Percentiles rank a stretch among this genome's conserved stretches.
Conservation (phyloP, 805 yeast species). For the Nakazawaea anatomiae region DNA sequence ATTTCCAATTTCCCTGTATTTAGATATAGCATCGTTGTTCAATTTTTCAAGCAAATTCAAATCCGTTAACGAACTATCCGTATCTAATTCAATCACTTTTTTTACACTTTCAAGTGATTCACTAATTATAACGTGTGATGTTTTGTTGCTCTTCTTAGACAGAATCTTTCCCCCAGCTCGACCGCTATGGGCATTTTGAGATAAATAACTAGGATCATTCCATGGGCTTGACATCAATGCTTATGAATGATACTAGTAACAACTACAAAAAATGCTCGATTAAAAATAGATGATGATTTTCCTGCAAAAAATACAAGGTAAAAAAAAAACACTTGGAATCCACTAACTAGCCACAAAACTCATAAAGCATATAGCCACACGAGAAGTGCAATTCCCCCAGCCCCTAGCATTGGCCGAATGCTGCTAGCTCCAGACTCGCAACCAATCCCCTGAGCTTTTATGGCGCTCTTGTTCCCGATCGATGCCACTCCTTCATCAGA, state of each 20-base stretch:
- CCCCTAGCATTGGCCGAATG: not conserved
- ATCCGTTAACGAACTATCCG: conserved; percentile 29
- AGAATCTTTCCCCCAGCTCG: not conserved
- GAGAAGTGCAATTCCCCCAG: too few species aligned
- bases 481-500: not conserved
- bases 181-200: not conserved
- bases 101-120: conserved; percentile 25
- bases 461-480: not conserved
- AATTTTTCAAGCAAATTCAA: conserved; percentile 46
- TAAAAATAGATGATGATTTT: too few species aligned
- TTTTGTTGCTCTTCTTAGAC: not conserved
- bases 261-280: too few species aligned
- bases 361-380: too few species aligned
- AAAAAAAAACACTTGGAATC: too few species aligned
- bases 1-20: conserved; percentile 40
- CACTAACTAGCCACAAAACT: too few species aligned
- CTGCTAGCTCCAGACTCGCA: not conserved
- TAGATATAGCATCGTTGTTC: conserved; percentile 53
- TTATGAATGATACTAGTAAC: not conserved
- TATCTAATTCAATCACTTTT: conserved; percentile 26
- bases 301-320: too few species aligned
- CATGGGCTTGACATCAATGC: not conserved
- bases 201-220: not conserved
- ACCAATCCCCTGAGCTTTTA: not conserved
- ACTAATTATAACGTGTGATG: conserved; percentile 17